These are phyloP conservation scores for Meira nashicola DNA, from an alignment of 1,284 basidiomycete species.

Conservation along the genomic window DNA sequence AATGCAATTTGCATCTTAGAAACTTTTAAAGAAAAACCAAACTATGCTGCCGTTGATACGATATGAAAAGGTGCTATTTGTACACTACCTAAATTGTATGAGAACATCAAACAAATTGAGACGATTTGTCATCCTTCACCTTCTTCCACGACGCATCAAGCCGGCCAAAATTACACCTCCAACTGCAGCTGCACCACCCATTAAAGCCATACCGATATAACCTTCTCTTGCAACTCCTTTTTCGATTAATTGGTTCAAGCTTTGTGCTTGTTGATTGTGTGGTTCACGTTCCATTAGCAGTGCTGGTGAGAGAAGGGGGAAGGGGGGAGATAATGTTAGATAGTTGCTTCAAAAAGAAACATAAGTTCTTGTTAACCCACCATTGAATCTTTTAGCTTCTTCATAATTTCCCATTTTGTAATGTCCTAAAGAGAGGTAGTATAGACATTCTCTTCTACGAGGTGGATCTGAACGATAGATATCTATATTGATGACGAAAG, in stretches of 20 bases:
- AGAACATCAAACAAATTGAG: too few relatives aligned
- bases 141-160: slow-evolving; percentile 54
- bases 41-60: too few relatives aligned
- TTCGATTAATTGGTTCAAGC: slow-evolving; percentile 78
- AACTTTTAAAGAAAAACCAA: too few relatives aligned
- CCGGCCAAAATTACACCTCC: slow-evolving; percentile 76
- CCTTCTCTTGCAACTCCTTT: slow-evolving; percentile 82
- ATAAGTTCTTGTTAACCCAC: slow-evolving; percentile 59
- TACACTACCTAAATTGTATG: too few relatives aligned
- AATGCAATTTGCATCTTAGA: too few relatives aligned
- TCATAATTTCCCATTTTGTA: slow-evolving; percentile 96
- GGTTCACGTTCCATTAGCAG: slow-evolving; percentile 89
- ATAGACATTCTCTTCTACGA: slow-evolving; percentile 87
- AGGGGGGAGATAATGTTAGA: not conserved
- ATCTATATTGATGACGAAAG: too few relatives aligned
- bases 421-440: slow-evolving; percentile 92
- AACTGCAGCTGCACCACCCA: slow-evolving; percentile 80
- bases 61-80: too few relatives aligned
- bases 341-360: not conserved
- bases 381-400: slow-evolving; percentile 87
- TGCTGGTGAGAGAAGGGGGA: slow-evolving; percentile 57
- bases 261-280: slow-evolving; percentile 85
- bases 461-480: slow-evolving; percentile 84
- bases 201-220: slow-evolving; percentile 89
- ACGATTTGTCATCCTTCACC: too few relatives aligned